A percentile compares a stretch with the other conserved stretches of the same genome.
These are phyloP conservation scores for Aspergillus sparsus DNA, from an alignment of 495 filamentous ascomycete species.

Conservation along the genomic window DNA sequence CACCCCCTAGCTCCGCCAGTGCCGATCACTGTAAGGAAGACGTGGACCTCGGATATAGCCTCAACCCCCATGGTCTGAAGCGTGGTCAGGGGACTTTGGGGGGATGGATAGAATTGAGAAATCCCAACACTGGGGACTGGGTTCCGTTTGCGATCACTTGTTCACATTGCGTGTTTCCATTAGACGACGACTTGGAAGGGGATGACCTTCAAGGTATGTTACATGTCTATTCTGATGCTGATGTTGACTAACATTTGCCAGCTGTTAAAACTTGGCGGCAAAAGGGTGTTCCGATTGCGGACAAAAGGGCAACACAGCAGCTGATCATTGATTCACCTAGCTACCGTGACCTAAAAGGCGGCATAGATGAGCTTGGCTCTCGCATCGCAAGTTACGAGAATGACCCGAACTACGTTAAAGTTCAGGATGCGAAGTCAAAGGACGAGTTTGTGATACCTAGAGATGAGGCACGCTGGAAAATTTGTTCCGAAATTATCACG, in stretches of 20 bases:
- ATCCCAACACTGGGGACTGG: background rate
- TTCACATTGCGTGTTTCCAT: background rate
- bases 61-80: background rate
- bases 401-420: background rate
- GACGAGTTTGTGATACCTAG: background rate
- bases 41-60: constrained; percentile 1
- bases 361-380: background rate
- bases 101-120: constrained; percentile 2
- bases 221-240: background rate
- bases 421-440: background rate
- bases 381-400: background rate
- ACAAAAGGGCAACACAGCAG: background rate
- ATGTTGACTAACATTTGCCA: background rate
- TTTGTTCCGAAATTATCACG: background rate
- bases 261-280: background rate
- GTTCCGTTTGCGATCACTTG: constrained; percentile 11
- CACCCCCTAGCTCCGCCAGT: background rate
- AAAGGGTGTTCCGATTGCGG: background rate
- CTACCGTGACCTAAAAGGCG: background rate
- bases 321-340: background rate
- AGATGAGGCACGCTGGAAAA: background rate
- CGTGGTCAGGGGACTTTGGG: constrained; percentile 4
- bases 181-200: background rate
- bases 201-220: background rate
- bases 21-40: background rate